Base-by-base conservation (phyloP, 148 eudicot species). In the Heliamphora exappendiculata region DNA sequence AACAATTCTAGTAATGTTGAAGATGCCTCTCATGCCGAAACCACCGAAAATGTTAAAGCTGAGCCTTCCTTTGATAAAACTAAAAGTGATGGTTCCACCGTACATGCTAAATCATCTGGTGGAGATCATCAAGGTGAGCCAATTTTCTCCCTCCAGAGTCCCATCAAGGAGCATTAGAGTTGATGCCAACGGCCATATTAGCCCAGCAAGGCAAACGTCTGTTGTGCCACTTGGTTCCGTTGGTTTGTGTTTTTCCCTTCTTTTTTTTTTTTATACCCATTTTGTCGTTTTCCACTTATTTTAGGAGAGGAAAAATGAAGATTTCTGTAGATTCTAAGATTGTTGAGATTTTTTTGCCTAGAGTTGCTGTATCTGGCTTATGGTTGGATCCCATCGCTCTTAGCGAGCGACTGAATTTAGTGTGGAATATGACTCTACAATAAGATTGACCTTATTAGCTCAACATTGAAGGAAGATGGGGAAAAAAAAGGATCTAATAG, bases 91-190 rank as follows among this genome's bases (percentile, higher is more conserved):
- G 10, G 39, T 22, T 28, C 51, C 24, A 17, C 7, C n/a, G n/a
- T n/a, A 8, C n/a, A 37, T n/a, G 67, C 9, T 73, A 28, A 70
- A 74, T 54, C 80, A 33, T 51, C 57, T 31, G 77, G 19, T 59
- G 44, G 39, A 17, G 67, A 59, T 31, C 29, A 24, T 34, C 59
- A 12, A 20, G 75, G 67, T 1, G 45, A 72, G 55, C 86, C 87
- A 10, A 79, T 69, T 42, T 87, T 86, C 78, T 86, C 93, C 12
- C 89, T 89, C 33, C 89, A 87, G 47, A 77, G 84, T 71, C 49
- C 88, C 12, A 76, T 81, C 74, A 81, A 80, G 69, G 69, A 83
- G 19, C 22, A 39, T 2, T 60, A 75, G 71, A 74, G 42, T 42
- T 41, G 39, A 20, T 10, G n/a, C 67, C 19, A 44, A 7, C 62